Base-by-base conservation (phyloP, 1,284 basidiomycete species). In the Pseudozyma pruni region DNA sequence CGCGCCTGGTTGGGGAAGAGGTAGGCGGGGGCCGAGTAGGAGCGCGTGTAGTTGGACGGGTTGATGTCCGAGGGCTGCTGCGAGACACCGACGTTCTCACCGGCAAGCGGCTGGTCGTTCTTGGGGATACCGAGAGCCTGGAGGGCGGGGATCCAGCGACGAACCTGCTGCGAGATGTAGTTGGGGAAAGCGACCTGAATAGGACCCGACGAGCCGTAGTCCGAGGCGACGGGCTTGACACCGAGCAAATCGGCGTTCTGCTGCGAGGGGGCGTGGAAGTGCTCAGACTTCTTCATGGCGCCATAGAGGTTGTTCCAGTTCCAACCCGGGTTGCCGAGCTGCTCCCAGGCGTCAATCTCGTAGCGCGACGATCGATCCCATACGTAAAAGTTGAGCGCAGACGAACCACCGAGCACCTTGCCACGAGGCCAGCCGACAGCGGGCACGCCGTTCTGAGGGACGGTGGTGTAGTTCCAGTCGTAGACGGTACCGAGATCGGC, bases 241-340 rank as follows among this genome's bases (percentile, higher is more conserved):
- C 74, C 51, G 54, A 77, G 55, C 31, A 66, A 41, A 37, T 75
- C 49, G 29, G 60, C 53, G 61, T 77, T 63, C 50, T 72, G 57
- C 31, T 64, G 57, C 23, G 68, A 59, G n/a, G 76, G 78, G 11
- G 75, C 70, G 41, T 72, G 63, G 67, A 79, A 80, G 45, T 60
- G 50, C 53, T 83, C 78, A 8, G 78, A 56, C 76, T 84, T 84
- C 64, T 81, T 82, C 74, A 85, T 83, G 72, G 83, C 84, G 4
- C 75, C 67, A 43, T 81, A 77, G 37, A 85, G 68, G 44, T 68
- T 80, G 33, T 80, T 59, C 74, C 80, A 84, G 72, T 81, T 83
- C 80, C 83, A 83, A 1, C 73, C 74, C 13, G 62, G 59, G 42
- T 60, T 61, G 35, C 71, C 71, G 29, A 80, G 66, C 58, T 74